These are phyloP conservation scores for Musa beccarii DNA, from an alignment of 176 grass and related monocot genomes.

Conservation along the genomic window DNA sequence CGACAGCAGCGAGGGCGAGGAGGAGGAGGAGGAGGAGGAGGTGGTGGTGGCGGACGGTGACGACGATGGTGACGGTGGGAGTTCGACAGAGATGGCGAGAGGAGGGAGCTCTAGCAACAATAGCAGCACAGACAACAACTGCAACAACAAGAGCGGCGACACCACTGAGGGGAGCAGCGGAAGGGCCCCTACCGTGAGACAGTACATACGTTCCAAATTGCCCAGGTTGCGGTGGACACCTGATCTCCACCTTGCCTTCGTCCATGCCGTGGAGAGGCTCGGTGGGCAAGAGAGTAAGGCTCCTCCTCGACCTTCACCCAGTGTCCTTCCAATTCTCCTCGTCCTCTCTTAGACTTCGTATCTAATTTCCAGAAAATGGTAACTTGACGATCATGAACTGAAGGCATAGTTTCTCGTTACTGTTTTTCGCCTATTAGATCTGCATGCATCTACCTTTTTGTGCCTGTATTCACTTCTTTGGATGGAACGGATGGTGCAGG, in stretches of 20 bases:
- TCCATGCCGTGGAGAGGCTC: slow-evolving; percentile 78
- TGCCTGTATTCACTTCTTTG: not conserved
- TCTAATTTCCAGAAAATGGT: no score
- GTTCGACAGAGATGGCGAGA: slow-evolving; percentile 21
- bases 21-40: slow-evolving; percentile 31
- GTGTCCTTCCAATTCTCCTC: not conserved
- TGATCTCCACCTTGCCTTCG: slow-evolving; percentile 75
- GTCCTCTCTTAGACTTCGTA: not conserved
- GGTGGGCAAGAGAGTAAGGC: slow-evolving; percentile 85
- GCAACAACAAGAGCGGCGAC: slow-evolving; percentile 1
- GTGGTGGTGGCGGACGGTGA: slow-evolving; percentile 13
- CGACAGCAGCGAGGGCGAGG: slow-evolving; percentile 23
- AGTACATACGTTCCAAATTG: slow-evolving; percentile 74
- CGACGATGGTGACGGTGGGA: slow-evolving; percentile 30
- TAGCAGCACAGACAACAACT: slow-evolving; percentile 33
- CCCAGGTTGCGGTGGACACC: slow-evolving; percentile 84
- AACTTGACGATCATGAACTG: no score
- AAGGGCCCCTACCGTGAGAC: slow-evolving; percentile 47
- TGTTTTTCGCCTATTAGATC: not conserved
- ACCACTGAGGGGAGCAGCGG: slow-evolving; percentile 29
- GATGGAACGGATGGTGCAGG: slow-evolving; percentile 30
- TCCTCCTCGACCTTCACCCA: not conserved
- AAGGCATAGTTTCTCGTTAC: no score
- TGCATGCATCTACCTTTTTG: not conserved
- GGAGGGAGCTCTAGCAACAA: slow-evolving; percentile 43